Evolutionary conservation across 2,329 filamentous ascomycete species (phyloP).

Genomic region (Calonectria pauciramosa): DNA sequence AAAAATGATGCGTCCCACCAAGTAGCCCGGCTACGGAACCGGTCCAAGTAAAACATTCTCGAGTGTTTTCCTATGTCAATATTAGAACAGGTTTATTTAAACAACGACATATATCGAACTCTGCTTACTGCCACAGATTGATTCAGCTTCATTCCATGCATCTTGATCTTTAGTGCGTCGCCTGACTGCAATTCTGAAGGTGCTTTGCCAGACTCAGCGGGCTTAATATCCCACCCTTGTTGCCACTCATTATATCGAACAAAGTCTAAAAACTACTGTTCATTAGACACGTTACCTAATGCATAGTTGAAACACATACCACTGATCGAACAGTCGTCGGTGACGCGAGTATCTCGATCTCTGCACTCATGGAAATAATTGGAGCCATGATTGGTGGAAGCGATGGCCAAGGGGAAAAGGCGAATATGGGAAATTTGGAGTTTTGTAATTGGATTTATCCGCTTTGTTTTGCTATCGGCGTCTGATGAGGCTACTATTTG

Average conservation of each 20-base stretch:
- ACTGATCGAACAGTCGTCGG: constrained; percentile 29
- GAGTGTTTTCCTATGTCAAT: constrained; percentile 16
- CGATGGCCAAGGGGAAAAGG: background rate
- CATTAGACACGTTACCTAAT: background rate
- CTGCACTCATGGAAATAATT: background rate
- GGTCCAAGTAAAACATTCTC: constrained; percentile 28
- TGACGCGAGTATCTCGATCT: constrained; percentile 31
- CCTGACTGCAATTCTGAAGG: constrained; percentile 15
- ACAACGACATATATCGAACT: too few species aligned
- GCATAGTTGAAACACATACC: background rate
- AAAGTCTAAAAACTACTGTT: constrained; percentile 33
- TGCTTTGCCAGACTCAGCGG: background rate
- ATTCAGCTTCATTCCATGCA: constrained; percentile 29
- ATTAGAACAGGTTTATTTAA: background rate
- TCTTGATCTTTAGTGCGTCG: constrained; percentile 26
- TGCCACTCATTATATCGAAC: constrained; percentile 34
- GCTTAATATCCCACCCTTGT: constrained; percentile 27
- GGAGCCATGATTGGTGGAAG: background rate
- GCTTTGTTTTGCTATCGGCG: background rate
- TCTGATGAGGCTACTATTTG: background rate
- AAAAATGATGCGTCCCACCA: constrained; percentile 25
- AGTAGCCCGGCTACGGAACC: constrained; percentile 22
- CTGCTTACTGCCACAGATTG: constrained; percentile 26
- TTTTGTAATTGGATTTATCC: background rate
- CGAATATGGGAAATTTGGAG: background rate